A percentile compares a stretch with the other conserved stretches of the same genome.
phyloP scores from a whole-genome alignment of 108 stramenopile species.

The Licmophora abbreviata region DNA sequence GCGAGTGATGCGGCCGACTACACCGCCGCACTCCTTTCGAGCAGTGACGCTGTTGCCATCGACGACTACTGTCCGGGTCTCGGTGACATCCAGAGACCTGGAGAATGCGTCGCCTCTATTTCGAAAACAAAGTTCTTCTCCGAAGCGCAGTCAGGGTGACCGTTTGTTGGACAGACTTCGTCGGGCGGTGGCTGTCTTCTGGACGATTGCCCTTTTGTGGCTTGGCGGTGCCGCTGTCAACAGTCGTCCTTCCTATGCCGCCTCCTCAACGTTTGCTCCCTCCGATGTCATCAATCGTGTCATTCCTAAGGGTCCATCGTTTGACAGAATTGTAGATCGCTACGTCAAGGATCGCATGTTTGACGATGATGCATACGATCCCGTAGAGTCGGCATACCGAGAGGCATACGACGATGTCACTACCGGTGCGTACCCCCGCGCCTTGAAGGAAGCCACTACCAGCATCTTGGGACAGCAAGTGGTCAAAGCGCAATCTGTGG shows the following conservation, averaged over 20 bases:
- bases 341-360: constrained; percentile 76
- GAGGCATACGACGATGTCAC: constrained; percentile 45
- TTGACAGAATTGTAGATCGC: constrained; percentile 52
- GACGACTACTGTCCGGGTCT: too few species aligned
- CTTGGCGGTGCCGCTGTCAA: constrained; percentile 12
- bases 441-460: constrained; percentile 26
- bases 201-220: constrained; percentile 11
- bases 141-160: constrained; percentile 1
- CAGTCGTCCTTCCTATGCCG: constrained; percentile 14
- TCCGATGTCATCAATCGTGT: constrained; percentile 4
- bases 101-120: not conserved
- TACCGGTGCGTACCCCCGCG: constrained; percentile 17
- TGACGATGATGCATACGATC: constrained; percentile 70
- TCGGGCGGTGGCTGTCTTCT: constrained; percentile 9
- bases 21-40: too few species aligned
- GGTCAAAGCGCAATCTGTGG: not conserved
- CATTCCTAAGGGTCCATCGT: constrained; percentile 16
- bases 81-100: too few species aligned
- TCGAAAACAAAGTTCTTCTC: not conserved
- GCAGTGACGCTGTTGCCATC: too few species aligned
- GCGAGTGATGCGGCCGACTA: too few species aligned
- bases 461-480: constrained; percentile 29
- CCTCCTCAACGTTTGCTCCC: constrained; percentile 6
- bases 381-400: constrained; percentile 69
- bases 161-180: constrained; percentile 8